Conservation (phyloP, 345 rosid genomes). For the Rhizophora mangle region DNA sequence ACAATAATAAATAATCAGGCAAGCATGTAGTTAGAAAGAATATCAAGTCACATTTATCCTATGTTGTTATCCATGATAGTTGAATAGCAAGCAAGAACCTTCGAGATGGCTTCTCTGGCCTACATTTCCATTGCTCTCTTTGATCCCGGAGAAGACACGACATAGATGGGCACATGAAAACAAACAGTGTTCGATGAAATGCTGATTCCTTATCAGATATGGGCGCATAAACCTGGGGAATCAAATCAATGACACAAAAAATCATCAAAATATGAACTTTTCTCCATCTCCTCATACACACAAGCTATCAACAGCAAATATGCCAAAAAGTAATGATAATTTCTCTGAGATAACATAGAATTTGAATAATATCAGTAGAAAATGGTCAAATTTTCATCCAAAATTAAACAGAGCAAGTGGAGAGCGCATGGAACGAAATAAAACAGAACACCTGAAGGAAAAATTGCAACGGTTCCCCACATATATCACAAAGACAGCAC, state of each 20-base stretch:
- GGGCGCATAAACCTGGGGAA: constrained; percentile 75
- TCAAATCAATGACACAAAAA: constrained; percentile 6
- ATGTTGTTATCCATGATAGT: neutral
- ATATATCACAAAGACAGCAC: constrained; percentile 60
- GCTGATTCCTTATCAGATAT: constrained; percentile 57
- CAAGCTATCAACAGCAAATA: too few species aligned
- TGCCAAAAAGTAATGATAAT: too few species aligned
- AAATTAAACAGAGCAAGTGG: neutral
- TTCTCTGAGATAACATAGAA: neutral
- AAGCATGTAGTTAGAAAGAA: neutral
- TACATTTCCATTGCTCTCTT: constrained; percentile 85
- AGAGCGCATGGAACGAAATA: neutral
- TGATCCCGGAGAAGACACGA: constrained; percentile 84
- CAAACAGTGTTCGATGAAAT: constrained; percentile 72
- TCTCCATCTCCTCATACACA: neutral
- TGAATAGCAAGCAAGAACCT: constrained; percentile 31
- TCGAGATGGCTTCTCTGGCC: constrained; percentile 47
- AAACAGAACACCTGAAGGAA: constrained; percentile 61
- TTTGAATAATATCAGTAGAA: neutral
- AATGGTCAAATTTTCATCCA: neutral
- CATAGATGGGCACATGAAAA: constrained; percentile 86
- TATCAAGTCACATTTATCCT: neutral
- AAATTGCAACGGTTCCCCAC: constrained; percentile 82
- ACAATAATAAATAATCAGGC: constrained; percentile 15
- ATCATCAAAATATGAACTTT: neutral